Evolutionary conservation across 1,284 basidiomycete species (phyloP), one percentile per base, ranked within the genome.

Genomic region (Fomitopsis betulina): DNA sequence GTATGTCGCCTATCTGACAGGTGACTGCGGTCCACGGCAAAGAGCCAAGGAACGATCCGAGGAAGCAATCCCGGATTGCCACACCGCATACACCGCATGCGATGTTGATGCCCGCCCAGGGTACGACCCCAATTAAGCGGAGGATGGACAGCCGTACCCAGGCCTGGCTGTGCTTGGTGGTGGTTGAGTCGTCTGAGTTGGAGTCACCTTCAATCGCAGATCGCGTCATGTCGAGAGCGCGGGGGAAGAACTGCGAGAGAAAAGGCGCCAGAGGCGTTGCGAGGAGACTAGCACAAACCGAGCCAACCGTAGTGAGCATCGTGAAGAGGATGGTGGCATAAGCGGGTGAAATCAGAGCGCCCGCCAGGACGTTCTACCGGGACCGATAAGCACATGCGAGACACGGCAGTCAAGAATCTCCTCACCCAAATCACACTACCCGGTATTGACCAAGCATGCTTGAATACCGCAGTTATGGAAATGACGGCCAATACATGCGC

Each of bases 81-180:
- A 96, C 92, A 35, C 90, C 88, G 65, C 91, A 92, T 17, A 95
- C 91, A 51, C 93, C 93, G 71, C 90, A 94, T 33, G 94, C 94
- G 59, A 96, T 90, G 70, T 96, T 96, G 77, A 96, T 93, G 56
- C 92, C 94, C 55, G 91, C 93, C 93, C 93, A 96, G 5, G 93
- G 93, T 9, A 96, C 92, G 55, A 96, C 85, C 27, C 94, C 93
- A 69, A 95, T 84, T 55, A 95, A 85, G 47, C 93, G 85, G 65
- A 96, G 83, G 60, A 95, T 82, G 5, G 91, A 87, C 52, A 96
- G 76, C 35, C 93, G 84, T 37, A 93, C 86, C 94, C 93, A 96
- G 2, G 89, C 79, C 73, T 80, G 39, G 73, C 67, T 15, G 68
- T 68, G 30, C 73, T 70, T 73, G 12, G 25, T 35, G 39, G 23